Percentiles rank a stretch among this genome's conserved stretches.
phyloP scores from a whole-genome alignment of 148 eudicot species.

The Drosera capensis region DNA sequence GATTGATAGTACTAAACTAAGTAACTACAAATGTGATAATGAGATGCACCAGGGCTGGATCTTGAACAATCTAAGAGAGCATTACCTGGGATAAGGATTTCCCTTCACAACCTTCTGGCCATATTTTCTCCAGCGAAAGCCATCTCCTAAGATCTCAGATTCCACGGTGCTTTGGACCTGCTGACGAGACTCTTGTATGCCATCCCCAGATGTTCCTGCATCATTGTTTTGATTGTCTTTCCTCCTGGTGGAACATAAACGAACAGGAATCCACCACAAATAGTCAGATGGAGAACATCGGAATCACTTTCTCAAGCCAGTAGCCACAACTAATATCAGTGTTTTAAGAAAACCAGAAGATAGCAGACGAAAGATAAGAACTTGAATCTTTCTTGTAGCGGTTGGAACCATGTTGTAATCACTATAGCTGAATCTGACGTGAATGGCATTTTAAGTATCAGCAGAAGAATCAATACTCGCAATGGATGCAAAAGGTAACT shows the following conservation, averaged over 20 bases:
- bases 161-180: constrained; percentile 38
- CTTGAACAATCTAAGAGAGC: neutral
- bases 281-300: neutral
- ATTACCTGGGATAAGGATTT: constrained; percentile 82
- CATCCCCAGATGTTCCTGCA: constrained; percentile 23
- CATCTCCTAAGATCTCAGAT: constrained; percentile 53
- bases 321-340: neutral
- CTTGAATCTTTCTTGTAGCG: too few relatives aligned
- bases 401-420: too few relatives aligned
- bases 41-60: too few relatives aligned
- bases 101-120: constrained; percentile 97
- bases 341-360: too few relatives aligned
- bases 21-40: too few relatives aligned
- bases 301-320: neutral
- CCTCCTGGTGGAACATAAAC: constrained; percentile 38
- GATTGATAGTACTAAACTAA: too few relatives aligned
- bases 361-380: too few relatives aligned
- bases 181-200: constrained; percentile 20
- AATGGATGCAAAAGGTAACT: too few relatives aligned
- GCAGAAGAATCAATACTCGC: too few relatives aligned
- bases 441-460: too few relatives aligned
- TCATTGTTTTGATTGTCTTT: constrained; percentile 17
- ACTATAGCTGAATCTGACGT: too few relatives aligned
- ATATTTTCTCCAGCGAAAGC: constrained; percentile 95
- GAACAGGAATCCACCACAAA: neutral